Percentiles rank a stretch among this genome's conserved stretches.
Conservation (phyloP, 345 rosid species). For the Boechera retrofracta region DNA sequence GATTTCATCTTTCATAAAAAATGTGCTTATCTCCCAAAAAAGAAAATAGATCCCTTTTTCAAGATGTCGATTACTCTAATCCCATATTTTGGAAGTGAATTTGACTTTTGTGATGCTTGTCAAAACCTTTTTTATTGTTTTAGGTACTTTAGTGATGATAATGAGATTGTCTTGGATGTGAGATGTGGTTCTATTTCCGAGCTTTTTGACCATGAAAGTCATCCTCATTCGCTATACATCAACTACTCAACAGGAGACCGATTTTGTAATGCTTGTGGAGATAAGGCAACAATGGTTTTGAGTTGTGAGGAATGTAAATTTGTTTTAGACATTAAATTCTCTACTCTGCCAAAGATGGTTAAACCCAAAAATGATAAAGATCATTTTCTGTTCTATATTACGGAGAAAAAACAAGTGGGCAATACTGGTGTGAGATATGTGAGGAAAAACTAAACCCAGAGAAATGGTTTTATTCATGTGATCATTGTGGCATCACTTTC, state of each 20-base stretch:
- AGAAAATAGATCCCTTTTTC: background rate
- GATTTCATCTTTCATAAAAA: background rate
- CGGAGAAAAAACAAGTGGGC: background rate
- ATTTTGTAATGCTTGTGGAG: background rate
- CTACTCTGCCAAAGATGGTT: background rate
- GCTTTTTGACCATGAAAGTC: constrained; percentile 7
- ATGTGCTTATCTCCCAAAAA: background rate
- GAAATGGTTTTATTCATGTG: constrained; percentile 9
- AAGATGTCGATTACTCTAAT: background rate
- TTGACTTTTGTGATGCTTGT: background rate
- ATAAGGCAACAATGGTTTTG: background rate
- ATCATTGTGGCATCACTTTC: background rate
- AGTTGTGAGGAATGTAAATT: constrained; percentile 1
- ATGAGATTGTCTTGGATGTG: background rate
- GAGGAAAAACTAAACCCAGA: background rate
- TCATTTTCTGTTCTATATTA: background rate
- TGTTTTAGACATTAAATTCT: background rate
- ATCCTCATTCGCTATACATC: background rate
- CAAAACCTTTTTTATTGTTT: background rate
- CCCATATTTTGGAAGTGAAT: too few species aligned
- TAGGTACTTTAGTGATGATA: background rate
- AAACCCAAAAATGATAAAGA: constrained; percentile 1
- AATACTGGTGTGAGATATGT: background rate
- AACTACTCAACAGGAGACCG: background rate
- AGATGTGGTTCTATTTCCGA: background rate